phyloP scores from a whole-genome alignment of 2,329 filamentous ascomycete genomes.

The Penicillium freii region DNA sequence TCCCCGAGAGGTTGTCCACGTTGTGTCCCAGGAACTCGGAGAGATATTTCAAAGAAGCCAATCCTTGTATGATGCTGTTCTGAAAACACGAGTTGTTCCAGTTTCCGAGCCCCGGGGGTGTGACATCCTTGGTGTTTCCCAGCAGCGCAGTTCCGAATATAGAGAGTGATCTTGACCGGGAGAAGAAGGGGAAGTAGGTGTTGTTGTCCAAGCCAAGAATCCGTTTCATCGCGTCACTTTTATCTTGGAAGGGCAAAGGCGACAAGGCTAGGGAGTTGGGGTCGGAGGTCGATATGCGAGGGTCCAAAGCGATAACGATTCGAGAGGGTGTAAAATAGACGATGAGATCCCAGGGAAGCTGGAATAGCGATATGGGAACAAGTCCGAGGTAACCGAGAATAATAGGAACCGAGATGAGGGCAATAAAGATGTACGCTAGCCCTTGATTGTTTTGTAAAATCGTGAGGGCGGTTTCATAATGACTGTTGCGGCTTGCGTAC shows the following conservation, averaged over 20 bases:
- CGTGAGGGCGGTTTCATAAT: slow-evolving; percentile 35
- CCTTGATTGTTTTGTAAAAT: slow-evolving; percentile 29
- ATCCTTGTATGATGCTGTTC: slow-evolving; percentile 86
- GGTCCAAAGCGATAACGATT: slow-evolving; percentile 49
- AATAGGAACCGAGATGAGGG: slow-evolving; percentile 30
- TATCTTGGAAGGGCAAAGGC: slow-evolving; percentile 47
- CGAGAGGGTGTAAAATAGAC: slow-evolving; percentile 42
- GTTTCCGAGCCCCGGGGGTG: slow-evolving; percentile 72
- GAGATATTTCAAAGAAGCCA: slow-evolving; percentile 73
- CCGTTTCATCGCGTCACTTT: slow-evolving; percentile 63
- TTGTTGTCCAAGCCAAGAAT: slow-evolving; percentile 61
- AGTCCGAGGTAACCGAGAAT: slow-evolving; percentile 33
- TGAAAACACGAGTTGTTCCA: slow-evolving; percentile 96
- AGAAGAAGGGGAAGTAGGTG: slow-evolving; percentile 59
- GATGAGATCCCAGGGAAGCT: slow-evolving; percentile 38
- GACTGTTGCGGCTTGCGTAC: slow-evolving; percentile 24
- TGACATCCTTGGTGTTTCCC: slow-evolving; percentile 31
- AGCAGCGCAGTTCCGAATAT: slow-evolving; percentile 50
- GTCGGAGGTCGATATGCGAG: slow-evolving; percentile 46
- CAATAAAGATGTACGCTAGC: slow-evolving; percentile 32
- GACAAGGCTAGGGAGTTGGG: slow-evolving; percentile 42
- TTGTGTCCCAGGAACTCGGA: slow-evolving; percentile 61
- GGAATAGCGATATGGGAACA: slow-evolving; percentile 31
- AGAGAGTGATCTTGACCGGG: slow-evolving; percentile 55
- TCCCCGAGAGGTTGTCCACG: slow-evolving; percentile 36